Evolutionary conservation across 2,329 filamentous ascomycete species (phyloP), one percentile per base, ranked within the genome.

Genomic region (Delphinella strobiligena): DNA sequence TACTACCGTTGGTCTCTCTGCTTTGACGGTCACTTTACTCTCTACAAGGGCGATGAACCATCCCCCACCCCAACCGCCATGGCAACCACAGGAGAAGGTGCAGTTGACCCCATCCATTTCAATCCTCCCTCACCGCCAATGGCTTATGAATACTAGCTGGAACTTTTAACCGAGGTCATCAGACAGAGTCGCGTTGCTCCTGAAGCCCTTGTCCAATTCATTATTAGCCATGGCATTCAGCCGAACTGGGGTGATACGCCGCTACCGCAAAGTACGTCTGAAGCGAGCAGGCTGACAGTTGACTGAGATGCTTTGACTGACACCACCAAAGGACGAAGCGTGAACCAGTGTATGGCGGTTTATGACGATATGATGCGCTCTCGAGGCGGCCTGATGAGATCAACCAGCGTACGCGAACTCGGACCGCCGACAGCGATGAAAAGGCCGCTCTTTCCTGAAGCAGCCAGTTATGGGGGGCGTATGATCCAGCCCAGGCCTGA

Each of bases 131-230:
- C 12, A 27, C 7, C 22, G 12, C 22, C 7, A 27, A 27, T 7
- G 7, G 22, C 42, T 36, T 7, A 15, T 18, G 10, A 30, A 45
- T 16, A 27, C 36, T 46, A 61, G 55, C 55, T 59, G 43, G 54
- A 55, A 34, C 54, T 73, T 41, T 61, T 73, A 47, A 63, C 68
- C 49, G 69, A 73, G 51, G 64, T 69, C 46, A 58, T 73, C 48
- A 73, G 69, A 52, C 59, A 58, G 31, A 60, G 62, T 41, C 55
- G 59, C 32, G 56, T 69, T 40, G 56, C 62, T 31, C 61, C 64
- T 35, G 56, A 60, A 45, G 53, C 59, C 33, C 55, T 69, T 41
- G 59, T 65, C 46, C 54, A 61, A 41, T 54, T 67, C 46, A 60
- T 71, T 46, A 56, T 59, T 45, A 61, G 65, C 38, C 49, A 53